A percentile compares a stretch with the other conserved stretches of the same genome.
Evolutionary conservation across 108 stramenopile species (phyloP).

Genomic region (Skeletonema tropicum): DNA sequence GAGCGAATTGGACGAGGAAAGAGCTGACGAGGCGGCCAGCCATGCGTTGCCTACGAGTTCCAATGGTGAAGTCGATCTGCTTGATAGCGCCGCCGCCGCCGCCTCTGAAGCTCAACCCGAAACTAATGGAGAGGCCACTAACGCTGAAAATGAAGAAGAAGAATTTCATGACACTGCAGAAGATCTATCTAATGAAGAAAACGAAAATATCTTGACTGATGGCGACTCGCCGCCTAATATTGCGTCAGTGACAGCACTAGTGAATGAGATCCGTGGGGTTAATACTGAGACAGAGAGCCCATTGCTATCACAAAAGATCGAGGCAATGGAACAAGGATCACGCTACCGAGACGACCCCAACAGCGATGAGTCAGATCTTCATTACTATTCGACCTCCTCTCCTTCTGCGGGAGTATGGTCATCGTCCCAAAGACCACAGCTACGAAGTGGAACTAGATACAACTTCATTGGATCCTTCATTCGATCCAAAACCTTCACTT

Average conservation of each 20-base stretch:
- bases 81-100: neutral
- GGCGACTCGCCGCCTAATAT: neutral
- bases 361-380: neutral
- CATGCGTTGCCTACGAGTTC: neutral
- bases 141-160: neutral
- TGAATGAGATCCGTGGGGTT: neutral
- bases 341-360: neutral
- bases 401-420: neutral
- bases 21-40: neutral
- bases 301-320: neutral
- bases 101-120: neutral
- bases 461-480: neutral
- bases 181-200: neutral
- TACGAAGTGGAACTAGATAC: neutral
- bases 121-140: neutral
- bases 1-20: neutral
- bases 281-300: neutral
- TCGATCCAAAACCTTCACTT: constrained; percentile 5
- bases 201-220: neutral
- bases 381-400: neutral
- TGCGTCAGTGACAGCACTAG: constrained; percentile 5
- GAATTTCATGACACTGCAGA: neutral
- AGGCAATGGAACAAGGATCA: constrained; percentile 1
- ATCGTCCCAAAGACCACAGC: neutral
- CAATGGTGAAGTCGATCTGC: neutral